phyloP scores from a whole-genome alignment of 768 basidiomycete genomes.

The Auricularia sp. region DNA sequence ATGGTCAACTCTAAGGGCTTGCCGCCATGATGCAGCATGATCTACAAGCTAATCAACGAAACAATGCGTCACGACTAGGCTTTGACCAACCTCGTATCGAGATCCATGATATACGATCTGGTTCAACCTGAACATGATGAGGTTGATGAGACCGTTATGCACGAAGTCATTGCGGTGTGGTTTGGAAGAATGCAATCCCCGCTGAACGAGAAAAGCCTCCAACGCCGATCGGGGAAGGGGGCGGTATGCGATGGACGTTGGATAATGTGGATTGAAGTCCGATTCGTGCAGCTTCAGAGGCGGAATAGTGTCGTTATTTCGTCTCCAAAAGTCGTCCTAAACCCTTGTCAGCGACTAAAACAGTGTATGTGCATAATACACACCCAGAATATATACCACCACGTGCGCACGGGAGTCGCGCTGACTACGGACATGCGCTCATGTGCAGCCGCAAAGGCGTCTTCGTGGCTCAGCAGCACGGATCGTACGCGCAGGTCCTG shows the following conservation, averaged over 20 bases:
- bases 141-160: conserved; percentile 59
- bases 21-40: conserved; percentile 19
- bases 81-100: conserved; percentile 31
- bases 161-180: conserved; percentile 38
- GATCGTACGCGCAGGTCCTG: conserved; percentile 44
- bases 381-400: conserved; percentile 81
- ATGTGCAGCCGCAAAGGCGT: conserved; percentile 39
- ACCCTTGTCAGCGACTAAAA: background rate
- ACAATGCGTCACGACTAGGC: background rate
- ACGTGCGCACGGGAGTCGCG: conserved; percentile 38
- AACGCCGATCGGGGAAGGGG: conserved; percentile 55
- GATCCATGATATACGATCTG: conserved; percentile 51
- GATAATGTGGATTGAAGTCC: conserved; percentile 66
- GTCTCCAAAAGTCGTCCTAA: conserved; percentile 67
- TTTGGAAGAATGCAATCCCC: conserved; percentile 43
- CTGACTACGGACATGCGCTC: conserved; percentile 43
- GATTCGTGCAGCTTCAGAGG: conserved; percentile 36
- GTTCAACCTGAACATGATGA: conserved; percentile 60
- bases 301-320: conserved; percentile 50
- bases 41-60: conserved; percentile 8
- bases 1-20: conserved; percentile 42
- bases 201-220: conserved; percentile 52
- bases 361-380: conserved; percentile 11
- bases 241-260: conserved; percentile 59
- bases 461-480: conserved; percentile 36